Conservation (phyloP, 2,329 filamentous ascomycete species). For the Claviceps spartinae region DNA sequence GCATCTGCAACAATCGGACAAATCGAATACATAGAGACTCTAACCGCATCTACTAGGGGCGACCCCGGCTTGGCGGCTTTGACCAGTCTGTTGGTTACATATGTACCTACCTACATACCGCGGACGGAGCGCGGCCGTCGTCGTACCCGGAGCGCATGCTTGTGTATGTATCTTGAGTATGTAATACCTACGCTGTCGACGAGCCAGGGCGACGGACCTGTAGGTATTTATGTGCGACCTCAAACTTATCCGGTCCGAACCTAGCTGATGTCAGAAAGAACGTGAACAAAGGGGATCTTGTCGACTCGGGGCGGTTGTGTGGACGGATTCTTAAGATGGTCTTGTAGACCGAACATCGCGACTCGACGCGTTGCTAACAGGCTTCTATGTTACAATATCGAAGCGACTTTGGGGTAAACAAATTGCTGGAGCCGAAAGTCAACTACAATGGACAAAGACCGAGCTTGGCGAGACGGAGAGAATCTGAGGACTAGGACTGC, state of each 20-base stretch:
- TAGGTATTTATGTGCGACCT: neutral
- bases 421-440: neutral
- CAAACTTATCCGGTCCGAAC: neutral
- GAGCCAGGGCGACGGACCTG: neutral
- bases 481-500: neutral
- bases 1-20: neutral
- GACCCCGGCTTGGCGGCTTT: neutral
- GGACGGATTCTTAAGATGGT: neutral
- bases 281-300: neutral
- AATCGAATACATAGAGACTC: neutral
- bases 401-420: neutral
- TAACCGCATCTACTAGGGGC: neutral
- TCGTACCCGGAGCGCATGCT: neutral
- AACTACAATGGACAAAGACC: neutral
- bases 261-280: neutral
- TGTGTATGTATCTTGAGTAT: neutral
- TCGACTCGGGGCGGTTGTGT: neutral
- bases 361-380: neutral
- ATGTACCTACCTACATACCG: neutral
- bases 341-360: neutral
- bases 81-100: conserved; percentile 1
- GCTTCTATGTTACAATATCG: neutral
- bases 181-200: neutral
- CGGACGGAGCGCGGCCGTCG: neutral
- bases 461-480: neutral